Conservation (phyloP, 2,329 filamentous ascomycete species). For the Dendrostoma leiphaemia region DNA sequence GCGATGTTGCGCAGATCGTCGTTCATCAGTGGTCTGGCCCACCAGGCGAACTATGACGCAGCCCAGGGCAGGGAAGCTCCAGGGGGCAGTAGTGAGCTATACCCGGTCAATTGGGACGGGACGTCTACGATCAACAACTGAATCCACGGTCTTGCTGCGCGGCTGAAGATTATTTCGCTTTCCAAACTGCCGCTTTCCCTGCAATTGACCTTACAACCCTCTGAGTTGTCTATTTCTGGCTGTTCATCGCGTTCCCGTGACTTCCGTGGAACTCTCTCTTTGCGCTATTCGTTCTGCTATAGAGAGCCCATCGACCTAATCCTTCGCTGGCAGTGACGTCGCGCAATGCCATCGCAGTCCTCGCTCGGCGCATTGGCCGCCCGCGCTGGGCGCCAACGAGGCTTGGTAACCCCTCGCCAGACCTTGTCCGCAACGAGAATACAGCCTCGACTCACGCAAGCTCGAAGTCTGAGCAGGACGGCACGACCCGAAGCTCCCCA, state of each 20-base stretch:
- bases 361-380: constrained; percentile 10
- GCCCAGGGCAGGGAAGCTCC: not conserved
- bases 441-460: constrained; percentile 5
- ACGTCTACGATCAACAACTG: not conserved
- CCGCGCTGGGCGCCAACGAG: constrained; percentile 15
- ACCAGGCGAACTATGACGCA: constrained; percentile 2
- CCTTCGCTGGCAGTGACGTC: not conserved
- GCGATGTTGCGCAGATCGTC: too few species aligned
- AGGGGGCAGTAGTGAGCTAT: not conserved
- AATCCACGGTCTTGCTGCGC: too few species aligned
- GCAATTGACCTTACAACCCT: too few species aligned
- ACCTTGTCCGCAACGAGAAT: not conserved
- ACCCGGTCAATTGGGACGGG: not conserved
- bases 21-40: not conserved
- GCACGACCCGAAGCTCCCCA: constrained; percentile 1
- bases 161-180: too few species aligned
- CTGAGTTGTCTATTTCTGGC: too few species aligned
- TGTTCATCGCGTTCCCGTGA: too few species aligned
- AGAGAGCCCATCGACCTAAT: too few species aligned
- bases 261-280: too few species aligned
- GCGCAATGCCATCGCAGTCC: constrained; percentile 18
- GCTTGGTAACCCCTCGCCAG: constrained; percentile 1
- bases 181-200: not conserved
- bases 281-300: too few species aligned
- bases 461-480: constrained; percentile 7